Evolutionary conservation across 805 yeast species (phyloP), one percentile per base, ranked within the genome.

Genomic region (Alloascoidea hylecoeti): DNA sequence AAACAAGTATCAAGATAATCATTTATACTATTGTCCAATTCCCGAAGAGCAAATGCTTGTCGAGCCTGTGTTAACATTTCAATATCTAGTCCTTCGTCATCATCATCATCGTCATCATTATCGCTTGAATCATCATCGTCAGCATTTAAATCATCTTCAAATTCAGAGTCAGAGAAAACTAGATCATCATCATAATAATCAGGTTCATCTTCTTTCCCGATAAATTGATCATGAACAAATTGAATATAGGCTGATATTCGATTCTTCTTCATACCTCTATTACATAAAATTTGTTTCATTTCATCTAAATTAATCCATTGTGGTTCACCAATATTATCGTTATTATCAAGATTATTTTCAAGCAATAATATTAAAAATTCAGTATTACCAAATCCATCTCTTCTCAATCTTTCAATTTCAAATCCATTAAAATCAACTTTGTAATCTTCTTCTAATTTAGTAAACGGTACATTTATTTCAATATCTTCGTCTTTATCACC

Each of bases 11-110:
- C 13, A n/a, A n/a, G 13, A 23, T 23, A 9, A 23, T 23, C n/a
- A n/a, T n/a, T n/a, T n/a, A n/a, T n/a, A n/a, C n/a, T 23, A n/a
- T n/a, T 23, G n/a, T 23, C 30, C 30, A 23, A 23, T n/a, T 9
- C n/a, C 13, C 30, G 9, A n/a, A 23, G 30, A 23, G 30, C n/a
- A 9, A n/a, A 9, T 9, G 30, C n/a, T 23, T 23, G 30, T 9
- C 30, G 30, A n/a, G n/a, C 13, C n/a, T 23, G 30, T 9, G 30
- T 23, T 23, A 23, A n/a, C 30, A 23, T 23, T 23, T 23, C 30
- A 23, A 23, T 23, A 23, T 23, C 30, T n/a, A 23, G 30, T 23
- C n/a, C 30, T 23, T 23, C 30, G 30, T n/a, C n/a, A 23, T 23
- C 30, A n/a, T 9, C 30, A n/a, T 9, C 30, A 23, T 23, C 30